Percentiles rank a stretch among this genome's conserved stretches.
Evolutionary conservation across 2,329 filamentous ascomycete genomes (phyloP).

Genomic region (Helminthosporium solani): DNA sequence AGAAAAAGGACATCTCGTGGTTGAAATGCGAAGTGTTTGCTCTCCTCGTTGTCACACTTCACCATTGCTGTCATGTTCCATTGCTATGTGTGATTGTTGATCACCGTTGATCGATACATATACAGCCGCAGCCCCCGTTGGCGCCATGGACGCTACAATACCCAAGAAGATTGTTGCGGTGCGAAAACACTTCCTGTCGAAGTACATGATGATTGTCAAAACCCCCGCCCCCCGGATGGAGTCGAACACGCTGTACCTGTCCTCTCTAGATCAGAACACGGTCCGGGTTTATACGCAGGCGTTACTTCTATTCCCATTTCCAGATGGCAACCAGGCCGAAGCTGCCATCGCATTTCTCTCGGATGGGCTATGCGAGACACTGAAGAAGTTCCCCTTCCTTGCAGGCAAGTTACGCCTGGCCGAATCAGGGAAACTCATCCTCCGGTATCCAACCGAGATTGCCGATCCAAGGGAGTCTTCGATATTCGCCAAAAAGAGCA

Average conservation of each 20-base stretch:
- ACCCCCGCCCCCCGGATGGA: slow-evolving; percentile 19
- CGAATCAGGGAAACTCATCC: slow-evolving; percentile 27
- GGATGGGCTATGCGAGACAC: slow-evolving; percentile 24
- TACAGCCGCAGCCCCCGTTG: slow-evolving; percentile 19
- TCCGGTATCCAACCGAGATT: slow-evolving; percentile 27
- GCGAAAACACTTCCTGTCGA: slow-evolving; percentile 15
- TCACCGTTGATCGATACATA: slow-evolving; percentile 21
- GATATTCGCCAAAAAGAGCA: slow-evolving; percentile 24
- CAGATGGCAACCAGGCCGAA: slow-evolving; percentile 27
- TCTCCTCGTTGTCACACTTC: slow-evolving; percentile 12
- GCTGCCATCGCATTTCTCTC: slow-evolving; percentile 27
- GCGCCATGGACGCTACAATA: slow-evolving; percentile 8
- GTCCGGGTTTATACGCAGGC: slow-evolving; percentile 37
- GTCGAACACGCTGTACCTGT: slow-evolving; percentile 29
- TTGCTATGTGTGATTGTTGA: slow-evolving; percentile 21
- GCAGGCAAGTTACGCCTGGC: slow-evolving; percentile 32
- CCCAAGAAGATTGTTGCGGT: slow-evolving; percentile 15
- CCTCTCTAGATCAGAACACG: slow-evolving; percentile 32
- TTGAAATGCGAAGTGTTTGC: slow-evolving; percentile 27
- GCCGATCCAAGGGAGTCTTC: slow-evolving; percentile 16
- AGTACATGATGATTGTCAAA: slow-evolving; percentile 30
- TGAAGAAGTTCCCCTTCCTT: slow-evolving; percentile 32
- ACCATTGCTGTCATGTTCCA: slow-evolving; percentile 3
- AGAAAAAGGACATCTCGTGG: slow-evolving; percentile 28
- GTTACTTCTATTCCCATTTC: slow-evolving; percentile 35